A percentile compares a stretch with the other conserved stretches of the same genome.
These are phyloP conservation scores for Phlyctochytrium bullatum DNA, from an alignment of 192 early-diverging fungal genomes.

Conservation along the genomic window DNA sequence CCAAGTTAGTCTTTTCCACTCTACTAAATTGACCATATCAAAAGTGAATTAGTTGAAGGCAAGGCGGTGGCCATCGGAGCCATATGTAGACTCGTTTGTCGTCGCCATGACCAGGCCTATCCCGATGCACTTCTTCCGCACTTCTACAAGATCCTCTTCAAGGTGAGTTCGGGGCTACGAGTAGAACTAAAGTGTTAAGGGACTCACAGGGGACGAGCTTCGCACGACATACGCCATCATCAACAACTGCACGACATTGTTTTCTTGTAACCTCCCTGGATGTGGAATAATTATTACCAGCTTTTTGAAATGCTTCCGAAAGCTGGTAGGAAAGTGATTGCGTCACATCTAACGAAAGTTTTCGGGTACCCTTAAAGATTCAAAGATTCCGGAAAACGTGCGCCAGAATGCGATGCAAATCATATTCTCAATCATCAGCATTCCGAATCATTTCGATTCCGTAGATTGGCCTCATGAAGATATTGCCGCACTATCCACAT, in stretches of 20 bases:
- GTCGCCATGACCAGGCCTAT: constrained; percentile 65
- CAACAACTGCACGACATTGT: constrained; percentile 64
- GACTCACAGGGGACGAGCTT: constrained; percentile 41
- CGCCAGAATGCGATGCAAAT: constrained; percentile 44
- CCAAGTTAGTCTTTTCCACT: constrained; percentile 37
- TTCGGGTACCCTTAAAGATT: constrained; percentile 9
- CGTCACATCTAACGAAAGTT: constrained; percentile 10
- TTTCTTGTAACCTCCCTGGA: constrained; percentile 67
- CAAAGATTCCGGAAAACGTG: constrained; percentile 34
- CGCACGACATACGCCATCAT: constrained; percentile 66
- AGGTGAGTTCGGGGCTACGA: constrained; percentile 38
- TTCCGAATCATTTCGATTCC: constrained; percentile 23
- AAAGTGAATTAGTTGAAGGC: constrained; percentile 62
- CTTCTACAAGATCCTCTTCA: constrained; percentile 69
- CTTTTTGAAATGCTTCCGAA: constrained; percentile 60
- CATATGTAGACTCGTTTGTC: constrained; percentile 75
- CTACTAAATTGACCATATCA: neutral
- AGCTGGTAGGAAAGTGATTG: constrained; percentile 47
- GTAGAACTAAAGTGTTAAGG: constrained; percentile 3
- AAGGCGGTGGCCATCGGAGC: constrained; percentile 63
- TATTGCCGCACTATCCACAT: too few species aligned
- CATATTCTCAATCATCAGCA: constrained; percentile 41
- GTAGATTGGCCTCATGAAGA: neutral
- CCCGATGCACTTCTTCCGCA: constrained; percentile 55
- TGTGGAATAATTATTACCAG: constrained; percentile 61